phyloP scores from a whole-genome alignment of 2,329 filamentous ascomycete genomes.

The Ophiostoma sp. region DNA sequence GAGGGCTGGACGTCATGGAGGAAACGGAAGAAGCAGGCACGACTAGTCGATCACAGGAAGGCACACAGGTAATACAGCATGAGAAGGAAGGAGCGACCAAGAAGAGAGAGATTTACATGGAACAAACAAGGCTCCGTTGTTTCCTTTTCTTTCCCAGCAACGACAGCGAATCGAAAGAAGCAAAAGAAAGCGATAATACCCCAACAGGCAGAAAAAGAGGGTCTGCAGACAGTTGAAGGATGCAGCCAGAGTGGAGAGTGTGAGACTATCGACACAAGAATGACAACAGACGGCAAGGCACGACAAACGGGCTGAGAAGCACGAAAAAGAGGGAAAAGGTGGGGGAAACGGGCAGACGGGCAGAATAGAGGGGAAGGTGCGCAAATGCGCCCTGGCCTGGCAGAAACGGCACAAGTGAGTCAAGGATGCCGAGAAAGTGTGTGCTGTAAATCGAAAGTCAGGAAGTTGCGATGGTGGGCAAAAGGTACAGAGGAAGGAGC shows the following conservation, averaged over 20 bases:
- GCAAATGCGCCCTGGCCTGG: constrained; percentile 2
- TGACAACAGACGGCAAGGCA: constrained; percentile 19
- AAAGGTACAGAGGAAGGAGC: not conserved
- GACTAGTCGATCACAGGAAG: not conserved
- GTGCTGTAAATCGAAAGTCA: no score
- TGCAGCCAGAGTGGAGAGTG: not conserved
- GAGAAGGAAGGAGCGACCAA: not conserved
- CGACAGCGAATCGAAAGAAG: no score
- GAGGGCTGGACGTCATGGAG: constrained; percentile 1
- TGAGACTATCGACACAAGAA: constrained; percentile 1
- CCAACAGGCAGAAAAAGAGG: constrained; percentile 19
- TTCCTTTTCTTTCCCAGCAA: not conserved
- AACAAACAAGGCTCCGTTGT: constrained; percentile 15
- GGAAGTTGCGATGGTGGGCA: not conserved
- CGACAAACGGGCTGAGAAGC: constrained; percentile 9
- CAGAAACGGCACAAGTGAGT: constrained; percentile 9
- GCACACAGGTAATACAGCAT: not conserved
- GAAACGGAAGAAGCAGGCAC: not conserved
- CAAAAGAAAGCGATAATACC: constrained; percentile 6
- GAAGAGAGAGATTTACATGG: not conserved
- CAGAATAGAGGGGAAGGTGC: not conserved
- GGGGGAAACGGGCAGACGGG: constrained; percentile 2
- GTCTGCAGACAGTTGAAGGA: not conserved
- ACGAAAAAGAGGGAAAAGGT: constrained; percentile 5
- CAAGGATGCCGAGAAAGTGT: not conserved